phyloP scores from a whole-genome alignment of 768 basidiomycete genomes.

The Russula griseocarnosa region DNA sequence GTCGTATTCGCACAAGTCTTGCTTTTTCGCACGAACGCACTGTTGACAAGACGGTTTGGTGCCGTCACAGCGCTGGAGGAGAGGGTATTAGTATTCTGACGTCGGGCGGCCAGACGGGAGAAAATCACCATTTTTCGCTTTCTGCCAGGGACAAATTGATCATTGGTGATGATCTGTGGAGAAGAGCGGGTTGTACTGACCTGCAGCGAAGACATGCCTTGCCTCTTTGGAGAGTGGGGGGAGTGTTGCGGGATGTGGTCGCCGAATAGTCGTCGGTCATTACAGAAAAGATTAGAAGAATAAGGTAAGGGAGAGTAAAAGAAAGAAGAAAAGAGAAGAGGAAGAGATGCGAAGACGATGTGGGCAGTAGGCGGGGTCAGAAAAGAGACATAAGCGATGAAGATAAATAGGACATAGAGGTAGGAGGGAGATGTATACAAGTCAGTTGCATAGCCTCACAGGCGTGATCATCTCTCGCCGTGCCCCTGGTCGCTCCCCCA shows the following conservation, averaged over 20 bases:
- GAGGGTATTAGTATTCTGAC: neutral
- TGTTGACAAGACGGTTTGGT: constrained; percentile 74
- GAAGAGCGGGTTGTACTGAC: constrained; percentile 14
- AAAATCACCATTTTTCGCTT: constrained; percentile 29
- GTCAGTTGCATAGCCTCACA: constrained; percentile 22
- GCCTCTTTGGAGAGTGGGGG: constrained; percentile 29
- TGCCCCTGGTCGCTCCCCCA: neutral
- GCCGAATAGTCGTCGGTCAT: constrained; percentile 28
- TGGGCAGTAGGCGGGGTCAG: constrained; percentile 21
- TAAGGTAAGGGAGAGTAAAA: constrained; percentile 24
- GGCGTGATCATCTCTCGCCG: constrained; percentile 13
- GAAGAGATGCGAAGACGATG: constrained; percentile 18
- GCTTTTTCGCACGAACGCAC: constrained; percentile 73
- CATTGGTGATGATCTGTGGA: neutral
- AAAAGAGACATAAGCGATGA: constrained; percentile 24
- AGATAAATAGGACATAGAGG: constrained; percentile 29
- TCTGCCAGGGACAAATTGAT: constrained; percentile 13
- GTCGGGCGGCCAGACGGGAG: neutral
- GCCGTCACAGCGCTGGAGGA: constrained; percentile 67
- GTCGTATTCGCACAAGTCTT: constrained; percentile 72
- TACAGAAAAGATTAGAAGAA: constrained; percentile 26
- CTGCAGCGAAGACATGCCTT: constrained; percentile 31
- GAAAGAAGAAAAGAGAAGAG: constrained; percentile 17
- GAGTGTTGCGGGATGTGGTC: constrained; percentile 21
- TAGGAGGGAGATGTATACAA: constrained; percentile 4